phyloP scores from a whole-genome alignment of 139 green algal genomes.

The Tetradesmus lagerheimii region DNA sequence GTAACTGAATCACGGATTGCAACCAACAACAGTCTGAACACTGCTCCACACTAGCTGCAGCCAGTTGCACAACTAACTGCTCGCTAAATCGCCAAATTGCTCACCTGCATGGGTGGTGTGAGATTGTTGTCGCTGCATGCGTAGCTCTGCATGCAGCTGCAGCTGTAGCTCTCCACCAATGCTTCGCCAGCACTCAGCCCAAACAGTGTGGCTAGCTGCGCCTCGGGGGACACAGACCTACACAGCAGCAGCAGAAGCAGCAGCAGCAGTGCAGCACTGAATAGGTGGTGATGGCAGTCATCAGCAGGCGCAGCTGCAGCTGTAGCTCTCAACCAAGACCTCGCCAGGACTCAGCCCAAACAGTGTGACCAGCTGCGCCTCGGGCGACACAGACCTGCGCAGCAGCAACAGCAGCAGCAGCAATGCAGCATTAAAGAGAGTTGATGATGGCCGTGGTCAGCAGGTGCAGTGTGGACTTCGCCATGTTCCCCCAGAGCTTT shows the following conservation, averaged over 20 bases:
- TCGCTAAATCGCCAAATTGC: too few relatives aligned
- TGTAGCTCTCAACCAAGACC: not conserved
- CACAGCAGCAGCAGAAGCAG: not conserved
- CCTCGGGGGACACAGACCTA: not conserved
- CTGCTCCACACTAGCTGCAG: too few relatives aligned
- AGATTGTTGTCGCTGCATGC: slow-evolving; percentile 5
- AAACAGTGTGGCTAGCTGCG: not conserved
- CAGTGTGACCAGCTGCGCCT: not conserved
- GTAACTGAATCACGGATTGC: too few relatives aligned
- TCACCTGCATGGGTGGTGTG: slow-evolving; percentile 28
- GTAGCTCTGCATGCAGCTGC: slow-evolving; percentile 23
- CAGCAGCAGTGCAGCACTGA: too few relatives aligned
- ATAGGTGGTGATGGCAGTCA: too few relatives aligned
- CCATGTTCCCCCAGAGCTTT: slow-evolving; percentile 6
- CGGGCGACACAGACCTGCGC: not conserved
- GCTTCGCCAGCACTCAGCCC: not conserved
- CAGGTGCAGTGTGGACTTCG: too few relatives aligned
- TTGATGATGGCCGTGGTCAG: too few relatives aligned
- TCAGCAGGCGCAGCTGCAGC: not conserved
- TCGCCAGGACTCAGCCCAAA: not conserved
- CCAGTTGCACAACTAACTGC: too few relatives aligned
- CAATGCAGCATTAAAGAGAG: not conserved
- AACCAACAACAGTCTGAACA: too few relatives aligned
- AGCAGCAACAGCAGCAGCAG: not conserved
- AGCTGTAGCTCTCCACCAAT: slow-evolving; percentile 32